Evolutionary conservation across 352 stramenopile species (phyloP).

Genomic region (Thalassiosira delicatula): DNA sequence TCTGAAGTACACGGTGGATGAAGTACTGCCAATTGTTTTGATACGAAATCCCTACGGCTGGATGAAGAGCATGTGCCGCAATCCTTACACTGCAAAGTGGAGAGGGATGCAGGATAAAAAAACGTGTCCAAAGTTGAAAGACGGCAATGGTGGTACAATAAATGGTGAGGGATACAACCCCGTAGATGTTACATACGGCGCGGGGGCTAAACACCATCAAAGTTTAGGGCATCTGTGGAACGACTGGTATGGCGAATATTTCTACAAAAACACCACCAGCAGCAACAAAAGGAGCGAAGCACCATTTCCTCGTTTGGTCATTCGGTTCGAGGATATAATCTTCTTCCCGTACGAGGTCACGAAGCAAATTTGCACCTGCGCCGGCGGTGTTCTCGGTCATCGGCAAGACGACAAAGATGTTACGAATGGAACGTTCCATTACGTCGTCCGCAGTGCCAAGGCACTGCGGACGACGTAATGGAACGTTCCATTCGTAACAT

Average conservation of each 20-base stretch:
- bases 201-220: constrained; percentile 39
- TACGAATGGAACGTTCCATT: constrained; percentile 42
- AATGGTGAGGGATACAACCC: constrained; percentile 34
- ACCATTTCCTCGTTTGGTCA: constrained; percentile 55
- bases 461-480: constrained; percentile 67
- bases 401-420: constrained; percentile 60
- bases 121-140: constrained; percentile 44
- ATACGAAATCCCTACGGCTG: constrained; percentile 82
- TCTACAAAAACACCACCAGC: constrained; percentile 35
- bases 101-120: constrained; percentile 24
- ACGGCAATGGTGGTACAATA: not conserved
- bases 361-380: constrained; percentile 49
- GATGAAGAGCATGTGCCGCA: constrained; percentile 84
- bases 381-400: constrained; percentile 47
- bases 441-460: too few relatives aligned
- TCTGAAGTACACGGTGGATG: constrained; percentile 58
- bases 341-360: constrained; percentile 59
- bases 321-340: constrained; percentile 70
- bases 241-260: constrained; percentile 69
- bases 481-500: constrained; percentile 43
- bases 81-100: constrained; percentile 78
- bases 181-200: constrained; percentile 52
- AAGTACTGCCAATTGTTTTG: constrained; percentile 82
- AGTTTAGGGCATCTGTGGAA: constrained; percentile 65
- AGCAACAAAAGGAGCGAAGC: constrained; percentile 10